phyloP scores from a whole-genome alignment of 1,284 basidiomycete species.

The Leucoagaricus sp. region DNA sequence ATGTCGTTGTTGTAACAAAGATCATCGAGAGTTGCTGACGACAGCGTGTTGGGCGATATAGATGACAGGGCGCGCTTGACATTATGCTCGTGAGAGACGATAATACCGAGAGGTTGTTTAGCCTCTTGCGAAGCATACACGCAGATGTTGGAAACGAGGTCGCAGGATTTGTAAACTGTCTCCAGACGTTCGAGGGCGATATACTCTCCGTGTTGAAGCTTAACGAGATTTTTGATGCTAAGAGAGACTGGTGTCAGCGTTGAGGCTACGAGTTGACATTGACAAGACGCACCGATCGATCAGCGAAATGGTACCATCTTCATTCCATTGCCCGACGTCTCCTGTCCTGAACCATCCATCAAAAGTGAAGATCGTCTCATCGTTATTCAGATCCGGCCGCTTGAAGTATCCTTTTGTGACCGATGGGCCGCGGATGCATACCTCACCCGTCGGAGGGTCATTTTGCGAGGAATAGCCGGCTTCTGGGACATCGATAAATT shows the following conservation, averaged over 20 bases:
- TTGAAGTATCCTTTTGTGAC: constrained; percentile 83
- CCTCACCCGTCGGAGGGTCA: constrained; percentile 77
- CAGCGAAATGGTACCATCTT: constrained; percentile 79
- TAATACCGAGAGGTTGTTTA: constrained; percentile 80
- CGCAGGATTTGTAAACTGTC: constrained; percentile 82
- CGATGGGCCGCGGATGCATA: constrained; percentile 81
- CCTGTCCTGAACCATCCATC: constrained; percentile 91
- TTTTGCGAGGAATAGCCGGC: constrained; percentile 71
- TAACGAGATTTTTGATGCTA: constrained; percentile 85
- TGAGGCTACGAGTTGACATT: constrained; percentile 6
- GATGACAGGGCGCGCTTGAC: constrained; percentile 56
- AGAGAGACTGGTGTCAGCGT: not conserved
- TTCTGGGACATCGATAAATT: constrained; percentile 81
- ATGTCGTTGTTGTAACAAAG: constrained; percentile 69
- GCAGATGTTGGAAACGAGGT: constrained; percentile 78
- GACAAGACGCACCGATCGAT: constrained; percentile 64
- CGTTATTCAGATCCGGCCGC: constrained; percentile 85
- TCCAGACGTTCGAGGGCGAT: constrained; percentile 89
- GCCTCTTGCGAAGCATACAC: constrained; percentile 80
- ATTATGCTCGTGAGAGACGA: constrained; percentile 77
- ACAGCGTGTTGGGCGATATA: constrained; percentile 2
- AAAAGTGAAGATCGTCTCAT: constrained; percentile 75
- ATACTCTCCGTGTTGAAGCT: constrained; percentile 84
- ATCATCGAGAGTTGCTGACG: constrained; percentile 42
- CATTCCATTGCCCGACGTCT: constrained; percentile 87